These are phyloP conservation scores for Russula brevipes DNA, from an alignment of 768 basidiomycete genomes.

Conservation along the genomic window DNA sequence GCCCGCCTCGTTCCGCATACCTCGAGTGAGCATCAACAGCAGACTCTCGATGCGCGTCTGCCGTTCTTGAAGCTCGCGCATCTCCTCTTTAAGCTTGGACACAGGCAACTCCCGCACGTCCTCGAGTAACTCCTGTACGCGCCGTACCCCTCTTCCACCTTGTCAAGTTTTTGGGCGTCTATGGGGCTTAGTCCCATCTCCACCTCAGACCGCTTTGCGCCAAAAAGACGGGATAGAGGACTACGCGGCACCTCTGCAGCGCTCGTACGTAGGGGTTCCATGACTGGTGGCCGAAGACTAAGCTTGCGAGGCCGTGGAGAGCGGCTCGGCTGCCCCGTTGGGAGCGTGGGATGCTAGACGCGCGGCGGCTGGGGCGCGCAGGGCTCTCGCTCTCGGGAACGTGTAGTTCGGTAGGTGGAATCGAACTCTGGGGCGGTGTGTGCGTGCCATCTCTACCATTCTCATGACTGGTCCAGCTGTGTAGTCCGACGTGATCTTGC, in stretches of 20 bases:
- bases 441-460: background rate
- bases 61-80: slow-evolving; percentile 75
- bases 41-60: slow-evolving; percentile 76
- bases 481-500: slow-evolving; percentile 32
- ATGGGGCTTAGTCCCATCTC: slow-evolving; percentile 24
- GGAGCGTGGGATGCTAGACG: slow-evolving; percentile 27
- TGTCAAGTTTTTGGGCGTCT: slow-evolving; percentile 29
- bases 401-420: background rate
- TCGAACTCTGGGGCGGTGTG: background rate
- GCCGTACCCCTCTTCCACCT: slow-evolving; percentile 45
- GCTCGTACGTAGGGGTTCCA: slow-evolving; percentile 21
- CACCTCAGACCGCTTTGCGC: slow-evolving; percentile 16
- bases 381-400: slow-evolving; percentile 13
- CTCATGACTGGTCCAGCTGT: slow-evolving; percentile 24
- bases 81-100: slow-evolving; percentile 64
- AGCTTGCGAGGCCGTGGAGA: slow-evolving; percentile 29
- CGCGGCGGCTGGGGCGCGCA: slow-evolving; percentile 7
- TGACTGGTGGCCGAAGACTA: slow-evolving; percentile 28
- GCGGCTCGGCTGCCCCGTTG: slow-evolving; percentile 23
- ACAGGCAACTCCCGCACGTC: slow-evolving; percentile 61
- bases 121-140: slow-evolving; percentile 58
- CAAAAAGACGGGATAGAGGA: slow-evolving; percentile 49
- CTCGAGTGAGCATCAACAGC: slow-evolving; percentile 60
- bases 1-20: slow-evolving; percentile 45
- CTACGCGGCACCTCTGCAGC: slow-evolving; percentile 35